A percentile compares a stretch with the other conserved stretches of the same genome.
These are phyloP conservation scores for Wickerhamiella hasegawae DNA, from an alignment of 805 yeast species.

Conservation along the genomic window DNA sequence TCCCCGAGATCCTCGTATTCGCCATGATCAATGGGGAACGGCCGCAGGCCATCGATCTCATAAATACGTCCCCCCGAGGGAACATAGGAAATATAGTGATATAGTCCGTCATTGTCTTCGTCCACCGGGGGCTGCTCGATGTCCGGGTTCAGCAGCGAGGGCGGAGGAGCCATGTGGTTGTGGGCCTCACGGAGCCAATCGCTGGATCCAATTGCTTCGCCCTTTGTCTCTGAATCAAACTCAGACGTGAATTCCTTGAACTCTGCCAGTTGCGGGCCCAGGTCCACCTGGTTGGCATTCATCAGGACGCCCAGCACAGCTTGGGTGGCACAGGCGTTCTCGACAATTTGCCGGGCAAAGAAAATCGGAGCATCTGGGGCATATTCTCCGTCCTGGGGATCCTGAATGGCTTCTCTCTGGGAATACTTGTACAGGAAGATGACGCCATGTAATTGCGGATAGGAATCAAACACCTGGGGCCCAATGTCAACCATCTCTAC, in stretches of 20 bases:
- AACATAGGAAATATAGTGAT: constrained; percentile 45
- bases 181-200: constrained; percentile 40
- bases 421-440: constrained; percentile 49
- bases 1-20: constrained; percentile 24
- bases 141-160: constrained; percentile 30
- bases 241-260: constrained; percentile 34
- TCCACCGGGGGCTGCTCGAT: constrained; percentile 12
- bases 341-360: constrained; percentile 48
- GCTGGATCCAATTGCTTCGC: constrained; percentile 45
- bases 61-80: constrained; percentile 30
- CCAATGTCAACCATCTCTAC: constrained; percentile 44
- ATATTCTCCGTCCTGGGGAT: constrained; percentile 9
- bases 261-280: constrained; percentile 34
- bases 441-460: constrained; percentile 37
- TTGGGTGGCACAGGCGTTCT: constrained; percentile 62
- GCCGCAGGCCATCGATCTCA: constrained; percentile 48
- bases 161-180: constrained; percentile 34
- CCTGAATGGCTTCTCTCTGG: constrained; percentile 15
- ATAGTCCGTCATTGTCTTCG: constrained; percentile 35
- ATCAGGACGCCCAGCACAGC: constrained; percentile 45
- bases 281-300: constrained; percentile 27
- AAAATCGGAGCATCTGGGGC: constrained; percentile 24
- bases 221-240: constrained; percentile 41
- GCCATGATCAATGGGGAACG: constrained; percentile 39
- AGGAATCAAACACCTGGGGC: constrained; percentile 17